Evolutionary conservation across 2,329 filamentous ascomycete genomes (phyloP).

Genomic region (Sphaerulina vaccinii): DNA sequence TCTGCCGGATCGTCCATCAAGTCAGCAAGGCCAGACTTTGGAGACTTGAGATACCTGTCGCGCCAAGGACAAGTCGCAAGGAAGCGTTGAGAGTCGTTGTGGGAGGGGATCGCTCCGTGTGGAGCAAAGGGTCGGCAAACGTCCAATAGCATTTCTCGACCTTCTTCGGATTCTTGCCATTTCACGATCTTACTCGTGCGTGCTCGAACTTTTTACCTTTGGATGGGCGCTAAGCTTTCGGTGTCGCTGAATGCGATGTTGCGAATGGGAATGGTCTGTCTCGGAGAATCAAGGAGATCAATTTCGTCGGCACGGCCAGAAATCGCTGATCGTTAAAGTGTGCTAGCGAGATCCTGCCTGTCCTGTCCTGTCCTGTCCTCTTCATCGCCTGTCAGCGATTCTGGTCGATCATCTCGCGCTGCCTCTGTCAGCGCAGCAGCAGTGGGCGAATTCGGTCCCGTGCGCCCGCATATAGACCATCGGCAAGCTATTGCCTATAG

Average conservation of each 20-base stretch:
- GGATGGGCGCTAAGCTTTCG: slow-evolving; percentile 20
- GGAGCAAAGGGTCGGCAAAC: slow-evolving; percentile 9
- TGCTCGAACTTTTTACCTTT: slow-evolving; percentile 6
- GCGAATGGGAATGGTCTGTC: slow-evolving; percentile 18
- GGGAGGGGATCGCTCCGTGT: slow-evolving; percentile 5
- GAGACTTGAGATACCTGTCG: background rate
- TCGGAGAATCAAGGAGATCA: slow-evolving; percentile 11
- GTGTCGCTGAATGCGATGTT: slow-evolving; percentile 13
- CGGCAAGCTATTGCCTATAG: too few species aligned
- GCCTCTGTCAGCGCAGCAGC: too few species aligned
- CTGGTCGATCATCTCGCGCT: too few species aligned
- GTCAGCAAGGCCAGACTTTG: background rate
- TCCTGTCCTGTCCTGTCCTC: background rate
- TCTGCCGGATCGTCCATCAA: slow-evolving; percentile 1
- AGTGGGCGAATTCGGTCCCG: too few species aligned
- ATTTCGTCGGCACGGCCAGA: background rate
- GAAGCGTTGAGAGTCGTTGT: slow-evolving; percentile 15
- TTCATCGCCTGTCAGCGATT: background rate
- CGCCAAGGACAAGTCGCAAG: slow-evolving; percentile 3
- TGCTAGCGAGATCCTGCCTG: slow-evolving; percentile 1
- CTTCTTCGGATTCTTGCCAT: slow-evolving; percentile 5
- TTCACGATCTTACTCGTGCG: slow-evolving; percentile 18
- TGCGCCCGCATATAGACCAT: too few species aligned
- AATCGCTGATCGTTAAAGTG: slow-evolving; percentile 1
- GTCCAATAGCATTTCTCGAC: slow-evolving; percentile 9